Base-by-base conservation (phyloP, 306 rosid genomes). In the Gynostemma pentaphyllum region DNA sequence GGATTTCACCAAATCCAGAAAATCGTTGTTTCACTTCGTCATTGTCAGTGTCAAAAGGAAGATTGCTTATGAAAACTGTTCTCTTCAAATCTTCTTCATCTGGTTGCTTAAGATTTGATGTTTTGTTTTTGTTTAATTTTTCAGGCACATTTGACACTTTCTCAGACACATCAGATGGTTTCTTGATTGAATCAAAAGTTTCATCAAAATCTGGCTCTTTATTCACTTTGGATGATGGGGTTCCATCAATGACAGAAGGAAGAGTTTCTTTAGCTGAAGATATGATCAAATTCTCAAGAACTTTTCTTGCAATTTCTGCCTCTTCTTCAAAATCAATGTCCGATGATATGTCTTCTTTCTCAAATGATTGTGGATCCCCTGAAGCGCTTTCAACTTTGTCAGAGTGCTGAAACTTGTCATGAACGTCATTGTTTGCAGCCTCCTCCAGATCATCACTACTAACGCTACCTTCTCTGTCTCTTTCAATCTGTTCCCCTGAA, bases 11-110 rank as follows among this genome's bases (percentile, higher is more conserved):
- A 72, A 86, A 92, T 72, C 79, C 79, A 71, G 95, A 81, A 78
- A 92, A 92, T 14, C 95, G 75, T 67, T 86, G 84, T 75, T 81
- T 86, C 62, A 92, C 88, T 75, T 92, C 99, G 68, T 81, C 95
- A 5, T 71, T 78, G 54, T 73, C 71, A 30, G 83, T 69, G 32
- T 92, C 99, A 68, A 92, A 92, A 16, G 94, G 96, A 77, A 92
- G 86, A 72, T 92, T 92, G 71, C 70, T 80, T 62, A 92, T 76
- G 62, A 86, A 92, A 82, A 88, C 40, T 75, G 99, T 88, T 79
- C 84, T 70, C 72, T 71, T 82, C 86, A 88, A 74, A 70, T 82
- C 92, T 53, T 26, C 74, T 34, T 71, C 84, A 21, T 79, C 94
- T 12, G 69, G 70, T 74, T 53, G 77, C 72, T 87, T 75, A 53